These are phyloP conservation scores for Trametes pubescens DNA, from an alignment of 1,284 basidiomycete species.

Conservation along the genomic window DNA sequence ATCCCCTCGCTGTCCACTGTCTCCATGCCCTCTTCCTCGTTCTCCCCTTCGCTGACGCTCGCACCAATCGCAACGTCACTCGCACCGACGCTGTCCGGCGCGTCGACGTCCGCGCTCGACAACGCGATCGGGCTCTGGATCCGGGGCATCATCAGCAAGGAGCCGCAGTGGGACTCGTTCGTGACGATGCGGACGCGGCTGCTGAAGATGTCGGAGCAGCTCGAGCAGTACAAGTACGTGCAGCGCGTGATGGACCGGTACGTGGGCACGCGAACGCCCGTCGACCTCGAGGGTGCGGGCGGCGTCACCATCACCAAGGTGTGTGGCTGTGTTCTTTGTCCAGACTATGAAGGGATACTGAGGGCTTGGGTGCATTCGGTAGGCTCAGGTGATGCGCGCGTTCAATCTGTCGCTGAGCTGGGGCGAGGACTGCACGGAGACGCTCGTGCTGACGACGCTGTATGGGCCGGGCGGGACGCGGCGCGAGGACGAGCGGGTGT, in stretches of 20 bases:
- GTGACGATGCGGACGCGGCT: slow-evolving; percentile 29
- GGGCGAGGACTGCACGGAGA: slow-evolving; percentile 59
- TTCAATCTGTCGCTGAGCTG: slow-evolving; percentile 55
- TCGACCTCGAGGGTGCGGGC: slow-evolving; percentile 33
- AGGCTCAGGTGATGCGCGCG: slow-evolving; percentile 65
- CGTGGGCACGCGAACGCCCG: slow-evolving; percentile 33
- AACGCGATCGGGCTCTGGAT: slow-evolving; percentile 37
- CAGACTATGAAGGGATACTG: too few relatives aligned
- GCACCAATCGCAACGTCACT: slow-evolving; percentile 25
- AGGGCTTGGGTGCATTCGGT: neutral
- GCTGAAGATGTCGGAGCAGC: slow-evolving; percentile 37
- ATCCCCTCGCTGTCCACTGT: slow-evolving; percentile 19
- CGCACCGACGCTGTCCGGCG: slow-evolving; percentile 25
- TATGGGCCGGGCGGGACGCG: slow-evolving; percentile 66
- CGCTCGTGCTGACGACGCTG: slow-evolving; percentile 54
- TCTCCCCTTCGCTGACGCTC: slow-evolving; percentile 16
- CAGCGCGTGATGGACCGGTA: slow-evolving; percentile 39
- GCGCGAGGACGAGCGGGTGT: slow-evolving; percentile 56
- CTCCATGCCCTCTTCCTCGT: slow-evolving; percentile 7
- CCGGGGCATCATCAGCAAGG: slow-evolving; percentile 32
- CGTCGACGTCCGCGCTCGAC: slow-evolving; percentile 32
- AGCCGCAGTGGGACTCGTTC: slow-evolving; percentile 38
- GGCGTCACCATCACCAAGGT: slow-evolving; percentile 39
- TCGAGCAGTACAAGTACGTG: slow-evolving; percentile 43
- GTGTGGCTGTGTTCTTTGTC: slow-evolving; percentile 14